Base-by-base conservation (phyloP, 2,329 filamentous ascomycete genomes). In the Microthyrium microscopicum region DNA sequence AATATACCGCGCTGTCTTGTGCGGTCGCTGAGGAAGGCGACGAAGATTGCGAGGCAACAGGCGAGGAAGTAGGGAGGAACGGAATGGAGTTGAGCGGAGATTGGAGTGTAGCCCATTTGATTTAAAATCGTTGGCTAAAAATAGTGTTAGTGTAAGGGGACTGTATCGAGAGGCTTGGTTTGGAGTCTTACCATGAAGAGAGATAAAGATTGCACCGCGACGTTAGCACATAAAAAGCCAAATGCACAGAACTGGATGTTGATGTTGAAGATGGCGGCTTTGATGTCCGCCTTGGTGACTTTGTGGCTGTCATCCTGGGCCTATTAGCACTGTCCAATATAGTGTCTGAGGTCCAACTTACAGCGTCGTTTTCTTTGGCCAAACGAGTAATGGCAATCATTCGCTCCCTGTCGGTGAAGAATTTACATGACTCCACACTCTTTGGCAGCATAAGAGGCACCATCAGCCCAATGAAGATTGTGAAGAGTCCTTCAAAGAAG, bases 401-500 rank as follows among this genome's bases (percentile, higher is more conserved):
- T 21, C 59, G 57, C 51, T 73, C 61, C n/a, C 66, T 56, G 19
- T 60, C 56, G 18, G 51, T 67, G 29, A 73, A 49, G 41, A 65
- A 67, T 35, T 53, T 60, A 17, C 63, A 64, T 1, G 58, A 54
- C 5, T 50, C 46, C 1, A 68, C 68, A 8, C 48, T 57, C 5
- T 57, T 58, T 1, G 68, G 66, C 54, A 73, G 61, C 39, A 67
- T 50, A 33, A 66, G 54, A 1, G 66, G 66, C 1, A 67, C 63
- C 2, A 53, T 37, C 2, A 60, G 25, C 1, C 64, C 67, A 9
- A 65, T 43, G 26, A 66, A 37, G 16, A 63, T 48, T 7, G 68
- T 73, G 39, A 71, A 43, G 26, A 71, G 46, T 1, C 69, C 70
- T 45, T 73, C 69, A 38, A 74, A 72, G 51, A 73, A 71, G 55